Evolutionary conservation across 1,284 basidiomycete species (phyloP).

Genomic region (Exobasidium cylindrosporum): DNA sequence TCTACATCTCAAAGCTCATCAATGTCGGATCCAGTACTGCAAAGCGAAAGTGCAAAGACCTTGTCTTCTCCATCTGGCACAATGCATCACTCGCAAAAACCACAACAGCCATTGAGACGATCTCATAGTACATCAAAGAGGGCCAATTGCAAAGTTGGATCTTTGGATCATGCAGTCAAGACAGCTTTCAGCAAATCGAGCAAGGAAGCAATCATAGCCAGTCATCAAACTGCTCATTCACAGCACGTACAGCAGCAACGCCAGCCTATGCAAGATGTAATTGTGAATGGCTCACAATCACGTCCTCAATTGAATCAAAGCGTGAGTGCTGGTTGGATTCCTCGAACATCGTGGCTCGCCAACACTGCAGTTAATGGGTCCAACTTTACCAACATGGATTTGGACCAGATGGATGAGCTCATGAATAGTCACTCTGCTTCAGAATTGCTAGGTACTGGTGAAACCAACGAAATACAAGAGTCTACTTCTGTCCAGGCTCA

Average conservation of each 20-base stretch:
- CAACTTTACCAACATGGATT: slow-evolving; percentile 19
- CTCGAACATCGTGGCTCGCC: not conserved
- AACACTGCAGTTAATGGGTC: not conserved
- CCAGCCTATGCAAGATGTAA: not conserved
- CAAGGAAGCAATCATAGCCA: not conserved
- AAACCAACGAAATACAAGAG: not conserved
- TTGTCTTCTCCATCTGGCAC: not conserved
- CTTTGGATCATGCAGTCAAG: not conserved
- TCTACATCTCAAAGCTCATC: not conserved
- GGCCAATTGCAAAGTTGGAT: not conserved
- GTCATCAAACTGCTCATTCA: slow-evolving; percentile 9
- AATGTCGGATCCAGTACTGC: not conserved
- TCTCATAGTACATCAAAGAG: slow-evolving; percentile 2
- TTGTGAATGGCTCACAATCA: not conserved
- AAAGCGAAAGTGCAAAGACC: not conserved
- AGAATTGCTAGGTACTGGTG: not conserved
- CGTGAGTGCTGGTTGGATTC: not conserved
- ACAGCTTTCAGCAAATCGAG: slow-evolving; percentile 1
- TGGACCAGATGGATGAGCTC: slow-evolving; percentile 12
- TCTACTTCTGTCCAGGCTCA: not conserved
- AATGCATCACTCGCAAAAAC: not conserved
- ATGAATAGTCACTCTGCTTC: slow-evolving; percentile 13
- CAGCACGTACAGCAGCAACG: slow-evolving; percentile 13
- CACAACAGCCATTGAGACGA: not conserved
- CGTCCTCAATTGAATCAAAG: slow-evolving; percentile 8